Evolutionary conservation across 2,329 filamentous ascomycete species (phyloP).

Genomic region (Cyanodermella asteris): DNA sequence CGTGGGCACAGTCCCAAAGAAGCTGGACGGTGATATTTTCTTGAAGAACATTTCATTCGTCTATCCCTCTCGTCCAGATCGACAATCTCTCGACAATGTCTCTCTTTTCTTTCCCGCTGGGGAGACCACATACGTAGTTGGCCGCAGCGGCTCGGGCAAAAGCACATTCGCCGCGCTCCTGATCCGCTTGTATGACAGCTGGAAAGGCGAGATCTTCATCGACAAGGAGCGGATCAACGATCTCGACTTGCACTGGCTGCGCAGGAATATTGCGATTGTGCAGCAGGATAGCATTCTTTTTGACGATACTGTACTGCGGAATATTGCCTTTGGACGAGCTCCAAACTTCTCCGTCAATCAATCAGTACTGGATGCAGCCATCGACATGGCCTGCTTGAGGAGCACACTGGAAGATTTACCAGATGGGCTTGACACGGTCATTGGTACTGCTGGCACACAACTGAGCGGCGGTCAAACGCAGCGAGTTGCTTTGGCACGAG

Average conservation of each 20-base stretch:
- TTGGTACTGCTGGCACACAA: slow-evolving; percentile 46
- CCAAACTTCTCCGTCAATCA: slow-evolving; percentile 26
- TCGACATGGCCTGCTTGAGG: slow-evolving; percentile 46
- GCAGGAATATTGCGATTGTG: slow-evolving; percentile 55
- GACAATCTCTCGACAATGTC: slow-evolving; percentile 35
- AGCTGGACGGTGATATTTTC: too few species aligned
- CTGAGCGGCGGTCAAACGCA: slow-evolving; percentile 76
- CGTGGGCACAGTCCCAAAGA: too few species aligned
- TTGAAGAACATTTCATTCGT: slow-evolving; percentile 73
- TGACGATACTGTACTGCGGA: slow-evolving; percentile 54
- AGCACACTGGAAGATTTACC: slow-evolving; percentile 46
- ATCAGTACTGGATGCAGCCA: slow-evolving; percentile 38
- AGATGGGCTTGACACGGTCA: slow-evolving; percentile 45
- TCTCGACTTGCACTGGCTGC: slow-evolving; percentile 49
- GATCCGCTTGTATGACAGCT: slow-evolving; percentile 51
- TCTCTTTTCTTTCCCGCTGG: slow-evolving; percentile 51
- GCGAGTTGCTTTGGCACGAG: slow-evolving; percentile 57
- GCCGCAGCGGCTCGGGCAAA: slow-evolving; percentile 76
- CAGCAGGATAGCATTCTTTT: slow-evolving; percentile 70
- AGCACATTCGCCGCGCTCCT: slow-evolving; percentile 70
- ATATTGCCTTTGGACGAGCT: slow-evolving; percentile 49
- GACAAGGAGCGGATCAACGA: slow-evolving; percentile 41
- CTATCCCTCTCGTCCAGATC: slow-evolving; percentile 49
- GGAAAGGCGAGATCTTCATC: slow-evolving; percentile 42
- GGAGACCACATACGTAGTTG: slow-evolving; percentile 59